Percentiles rank a stretch among this genome's conserved stretches.
phyloP scores from a whole-genome alignment of 345 rosid genomes.

The Lumnitzera littorea region DNA sequence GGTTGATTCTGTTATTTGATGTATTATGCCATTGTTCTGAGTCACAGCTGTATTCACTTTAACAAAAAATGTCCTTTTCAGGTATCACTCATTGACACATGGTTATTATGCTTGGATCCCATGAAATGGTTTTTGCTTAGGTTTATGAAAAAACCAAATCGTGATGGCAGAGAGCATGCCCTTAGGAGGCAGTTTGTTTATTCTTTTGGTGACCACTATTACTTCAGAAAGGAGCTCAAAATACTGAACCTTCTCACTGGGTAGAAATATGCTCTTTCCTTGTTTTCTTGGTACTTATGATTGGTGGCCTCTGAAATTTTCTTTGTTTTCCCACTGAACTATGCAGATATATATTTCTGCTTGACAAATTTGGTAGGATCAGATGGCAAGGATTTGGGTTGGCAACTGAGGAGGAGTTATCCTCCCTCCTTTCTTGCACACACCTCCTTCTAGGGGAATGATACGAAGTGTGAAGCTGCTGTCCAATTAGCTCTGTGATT shows the following conservation, averaged over 20 bases:
- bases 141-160: conserved; percentile 46
- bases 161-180: conserved; percentile 22
- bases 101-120: conserved; percentile 58
- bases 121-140: conserved; percentile 62
- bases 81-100: conserved; percentile 85
- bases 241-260: conserved; percentile 92
- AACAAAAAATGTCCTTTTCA: conserved; percentile 8
- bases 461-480: conserved; percentile 14
- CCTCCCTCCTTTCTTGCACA: conserved; percentile 72
- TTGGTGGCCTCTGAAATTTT: background rate
- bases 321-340: background rate
- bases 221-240: conserved; percentile 74
- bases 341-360: conserved; percentile 56
- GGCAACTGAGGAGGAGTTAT: conserved; percentile 61
- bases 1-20: too few species aligned
- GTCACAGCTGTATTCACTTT: too few species aligned
- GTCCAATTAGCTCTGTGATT: too few species aligned
- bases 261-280: conserved; percentile 24
- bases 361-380: conserved; percentile 74
- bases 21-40: too few species aligned
- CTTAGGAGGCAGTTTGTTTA: conserved; percentile 63
- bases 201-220: conserved; percentile 85
- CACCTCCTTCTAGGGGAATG: conserved; percentile 57
- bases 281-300: background rate
- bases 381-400: conserved; percentile 94